phyloP scores from a whole-genome alignment of 139 green algal genomes.

The Medakamo hakoo region DNA sequence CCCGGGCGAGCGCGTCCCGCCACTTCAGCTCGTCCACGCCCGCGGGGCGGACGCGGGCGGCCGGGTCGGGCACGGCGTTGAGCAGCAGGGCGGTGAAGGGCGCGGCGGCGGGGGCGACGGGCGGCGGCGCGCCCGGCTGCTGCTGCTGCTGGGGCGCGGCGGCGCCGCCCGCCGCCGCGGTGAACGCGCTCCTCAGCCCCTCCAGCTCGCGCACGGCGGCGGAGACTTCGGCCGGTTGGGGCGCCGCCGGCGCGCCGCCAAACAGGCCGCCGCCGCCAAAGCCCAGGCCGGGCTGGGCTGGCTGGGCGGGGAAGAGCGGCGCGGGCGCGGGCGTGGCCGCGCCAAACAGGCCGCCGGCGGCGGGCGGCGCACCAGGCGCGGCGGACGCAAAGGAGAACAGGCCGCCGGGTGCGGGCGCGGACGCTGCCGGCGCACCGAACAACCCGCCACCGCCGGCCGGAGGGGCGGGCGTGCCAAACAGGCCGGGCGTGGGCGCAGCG shows the following conservation, averaged over 20 bases:
- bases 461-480: neutral
- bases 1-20: slow-evolving; percentile 42
- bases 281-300: neutral
- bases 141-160: too few relatives aligned
- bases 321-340: too few relatives aligned
- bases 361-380: neutral
- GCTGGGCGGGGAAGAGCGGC: neutral
- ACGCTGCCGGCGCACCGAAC: slow-evolving; percentile 1
- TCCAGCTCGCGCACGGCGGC: slow-evolving; percentile 25
- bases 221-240: slow-evolving; percentile 8
- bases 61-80: slow-evolving; percentile 45
- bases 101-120: too few relatives aligned
- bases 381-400: neutral
- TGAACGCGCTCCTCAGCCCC: slow-evolving; percentile 4
- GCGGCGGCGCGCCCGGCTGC: too few relatives aligned
- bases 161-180: too few relatives aligned
- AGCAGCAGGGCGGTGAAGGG: slow-evolving; percentile 28
- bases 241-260: slow-evolving; percentile 2
- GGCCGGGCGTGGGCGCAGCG: neutral
- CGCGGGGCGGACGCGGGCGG: slow-evolving; percentile 33
- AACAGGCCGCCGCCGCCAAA: neutral
- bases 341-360: neutral
- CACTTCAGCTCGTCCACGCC: slow-evolving; percentile 53
- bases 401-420: neutral
- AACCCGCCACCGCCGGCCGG: neutral